Conservation (phyloP, 345 rosid genomes). For the Populus tremula region DNA sequence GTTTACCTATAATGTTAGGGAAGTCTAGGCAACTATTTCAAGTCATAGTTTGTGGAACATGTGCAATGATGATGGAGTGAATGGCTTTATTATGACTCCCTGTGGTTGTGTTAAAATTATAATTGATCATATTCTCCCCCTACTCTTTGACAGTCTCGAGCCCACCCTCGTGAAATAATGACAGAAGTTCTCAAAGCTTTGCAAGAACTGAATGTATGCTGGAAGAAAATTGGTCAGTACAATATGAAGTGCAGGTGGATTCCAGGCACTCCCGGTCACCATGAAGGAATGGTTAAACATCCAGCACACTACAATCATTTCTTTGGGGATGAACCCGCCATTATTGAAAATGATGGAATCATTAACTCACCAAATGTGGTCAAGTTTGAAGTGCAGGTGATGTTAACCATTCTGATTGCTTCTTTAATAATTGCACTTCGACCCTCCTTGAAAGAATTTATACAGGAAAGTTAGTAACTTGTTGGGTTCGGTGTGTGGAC, state of each 20-base stretch:
- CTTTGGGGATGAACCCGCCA: constrained; percentile 67
- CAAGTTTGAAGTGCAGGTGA: constrained; percentile 94
- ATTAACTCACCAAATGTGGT: constrained; percentile 54
- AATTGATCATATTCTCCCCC: constrained; percentile 3
- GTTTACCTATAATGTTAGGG: background rate
- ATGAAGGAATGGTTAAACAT: constrained; percentile 63
- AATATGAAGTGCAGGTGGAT: constrained; percentile 96
- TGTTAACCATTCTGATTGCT: background rate
- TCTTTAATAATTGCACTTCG: background rate
- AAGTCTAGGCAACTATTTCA: background rate
- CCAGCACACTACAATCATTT: constrained; percentile 45
- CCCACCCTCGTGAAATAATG: constrained; percentile 92
- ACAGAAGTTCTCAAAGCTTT: constrained; percentile 78
- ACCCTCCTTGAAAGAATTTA: background rate
- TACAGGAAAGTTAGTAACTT: background rate
- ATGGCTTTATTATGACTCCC: background rate
- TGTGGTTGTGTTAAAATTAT: background rate
- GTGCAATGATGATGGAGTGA: background rate
- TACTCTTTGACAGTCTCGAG: constrained; percentile 58
- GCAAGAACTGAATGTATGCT: constrained; percentile 75
- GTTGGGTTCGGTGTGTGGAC: background rate
- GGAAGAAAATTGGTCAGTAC: constrained; percentile 97
- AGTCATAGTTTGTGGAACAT: background rate
- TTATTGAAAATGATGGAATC: constrained; percentile 51
- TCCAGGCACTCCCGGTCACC: constrained; percentile 51